Base-by-base conservation (phyloP, 441 rosid genomes). In the Rhodomyrtus psidioides region DNA sequence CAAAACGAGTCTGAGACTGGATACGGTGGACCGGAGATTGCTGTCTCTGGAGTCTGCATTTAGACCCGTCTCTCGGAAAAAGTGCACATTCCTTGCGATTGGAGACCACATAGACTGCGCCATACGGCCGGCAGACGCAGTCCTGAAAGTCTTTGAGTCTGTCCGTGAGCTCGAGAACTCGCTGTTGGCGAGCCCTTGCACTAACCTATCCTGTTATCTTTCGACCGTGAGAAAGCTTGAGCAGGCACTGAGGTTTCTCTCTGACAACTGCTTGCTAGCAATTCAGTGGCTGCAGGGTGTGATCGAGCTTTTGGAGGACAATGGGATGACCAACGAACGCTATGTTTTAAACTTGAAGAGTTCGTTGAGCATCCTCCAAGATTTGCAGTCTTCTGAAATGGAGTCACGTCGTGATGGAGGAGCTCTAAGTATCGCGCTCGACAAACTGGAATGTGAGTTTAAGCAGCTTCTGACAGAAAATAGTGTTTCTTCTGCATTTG, bases 231-330 rank as follows among this genome's bases (percentile, higher is more conserved):
- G 87, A 84, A 91, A 86, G 83, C 93, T 97, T 42, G 96, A 91
- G 46, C 94, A 95, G 87, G 92, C 91, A 14, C 75, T 94, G 62
- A 92, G 89, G 82, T 94, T 95, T 88, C 98, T 95, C 12, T 83
- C 92, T 1, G 92, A 88, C 81, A 95, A 93, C 84, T 94, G 98
- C 84, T 83, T 87, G 89, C 92, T 97, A 54, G 96, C 96, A 51
- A 90, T 94, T 86, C 94, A 85, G 56, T 97, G 99, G 98, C 59
- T 95, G 85, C 88, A 92, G 89, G 95, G 91, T 7, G 88, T 92
- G 21, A 87, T 89, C 14, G 90, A 92, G 81, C 91, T 91, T 84
- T 58, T 94, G 46, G 88, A 91, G 84, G 94, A 91, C 24, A 91
- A 89, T 56, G 83, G 82, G 16, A 90, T 88, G 81, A 82, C 85